Evolutionary conservation across 2,329 filamentous ascomycete species (phyloP).

Genomic region (Diplocarpon rosae): DNA sequence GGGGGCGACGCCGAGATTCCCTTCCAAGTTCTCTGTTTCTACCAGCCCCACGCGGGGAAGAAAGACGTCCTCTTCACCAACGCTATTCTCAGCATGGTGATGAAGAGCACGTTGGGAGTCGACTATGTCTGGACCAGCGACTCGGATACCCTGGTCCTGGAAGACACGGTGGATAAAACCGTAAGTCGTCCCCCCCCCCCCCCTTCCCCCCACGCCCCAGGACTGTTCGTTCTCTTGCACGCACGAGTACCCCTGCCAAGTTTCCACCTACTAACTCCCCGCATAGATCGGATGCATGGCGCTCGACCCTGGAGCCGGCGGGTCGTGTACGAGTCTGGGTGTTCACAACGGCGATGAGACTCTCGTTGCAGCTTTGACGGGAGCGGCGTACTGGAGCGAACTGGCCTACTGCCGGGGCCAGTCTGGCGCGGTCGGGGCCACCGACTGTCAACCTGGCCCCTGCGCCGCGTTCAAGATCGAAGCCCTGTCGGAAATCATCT

Average conservation of each 20-base stretch:
- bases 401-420: slow-evolving; percentile 28
- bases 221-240: no score
- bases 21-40: slow-evolving; percentile 24
- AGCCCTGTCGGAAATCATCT: slow-evolving; percentile 25
- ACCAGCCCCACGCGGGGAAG: slow-evolving; percentile 30
- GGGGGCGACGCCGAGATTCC: background rate
- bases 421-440: slow-evolving; percentile 23
- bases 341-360: slow-evolving; percentile 11
- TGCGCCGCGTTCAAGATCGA: slow-evolving; percentile 28
- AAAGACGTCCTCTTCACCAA: slow-evolving; percentile 32
- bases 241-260: no score
- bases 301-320: no score
- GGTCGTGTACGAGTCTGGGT: slow-evolving; percentile 11
- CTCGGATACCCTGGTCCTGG: no score
- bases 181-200: no score
- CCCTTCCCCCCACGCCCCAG: no score
- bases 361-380: slow-evolving; percentile 25
- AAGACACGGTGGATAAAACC: no score
- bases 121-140: no score
- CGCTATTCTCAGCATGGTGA: slow-evolving; percentile 27
- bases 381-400: slow-evolving; percentile 29
- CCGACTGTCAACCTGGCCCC: slow-evolving; percentile 30
- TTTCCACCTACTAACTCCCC: no score
- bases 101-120: no score
- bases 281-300: no score